Percentiles rank a stretch among this genome's conserved stretches.
phyloP scores from a whole-genome alignment of 2,329 filamentous ascomycete species.

The Fusarium kyushuense region DNA sequence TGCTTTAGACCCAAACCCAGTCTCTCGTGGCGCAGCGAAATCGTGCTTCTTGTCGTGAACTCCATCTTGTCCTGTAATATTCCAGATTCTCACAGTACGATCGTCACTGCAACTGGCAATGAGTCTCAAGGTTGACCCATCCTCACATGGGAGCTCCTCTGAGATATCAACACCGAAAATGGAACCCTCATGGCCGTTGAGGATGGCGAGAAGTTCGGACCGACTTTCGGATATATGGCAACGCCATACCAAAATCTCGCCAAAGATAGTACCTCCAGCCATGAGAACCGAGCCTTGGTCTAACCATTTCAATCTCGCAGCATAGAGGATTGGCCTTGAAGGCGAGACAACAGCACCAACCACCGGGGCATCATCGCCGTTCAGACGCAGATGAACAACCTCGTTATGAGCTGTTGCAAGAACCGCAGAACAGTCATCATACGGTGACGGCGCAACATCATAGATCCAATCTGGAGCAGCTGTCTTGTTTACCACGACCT shows the following conservation, averaged over 20 bases:
- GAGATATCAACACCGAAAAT: constrained; percentile 92
- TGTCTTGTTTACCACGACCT: constrained; percentile 52
- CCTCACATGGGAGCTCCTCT: constrained; percentile 53
- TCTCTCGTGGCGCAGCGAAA: constrained; percentile 62
- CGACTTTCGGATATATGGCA: constrained; percentile 58
- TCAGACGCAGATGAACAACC: constrained; percentile 65
- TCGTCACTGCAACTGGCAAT: constrained; percentile 96
- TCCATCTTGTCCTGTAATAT: constrained; percentile 70
- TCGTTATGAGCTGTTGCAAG: constrained; percentile 91
- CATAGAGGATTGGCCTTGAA: constrained; percentile 88
- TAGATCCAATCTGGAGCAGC: constrained; percentile 81
- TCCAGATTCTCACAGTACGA: constrained; percentile 88
- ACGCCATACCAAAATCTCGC: constrained; percentile 92
- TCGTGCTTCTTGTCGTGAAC: constrained; percentile 20
- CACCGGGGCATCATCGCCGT: constrained; percentile 51
- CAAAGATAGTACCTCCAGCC: constrained; percentile 92
- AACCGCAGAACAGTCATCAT: constrained; percentile 60
- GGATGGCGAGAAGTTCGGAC: constrained; percentile 62
- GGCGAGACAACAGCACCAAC: constrained; percentile 69
- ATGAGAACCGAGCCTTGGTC: constrained; percentile 73
- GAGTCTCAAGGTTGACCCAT: constrained; percentile 65
- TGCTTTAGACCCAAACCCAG: constrained; percentile 67
- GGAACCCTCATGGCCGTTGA: constrained; percentile 86
- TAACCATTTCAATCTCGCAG: constrained; percentile 78
- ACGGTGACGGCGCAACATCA: constrained; percentile 69